A percentile compares a stretch with the other conserved stretches of the same genome.
Evolutionary conservation across 345 rosid species (phyloP).

Genomic region (Arabidopsis suecica): DNA sequence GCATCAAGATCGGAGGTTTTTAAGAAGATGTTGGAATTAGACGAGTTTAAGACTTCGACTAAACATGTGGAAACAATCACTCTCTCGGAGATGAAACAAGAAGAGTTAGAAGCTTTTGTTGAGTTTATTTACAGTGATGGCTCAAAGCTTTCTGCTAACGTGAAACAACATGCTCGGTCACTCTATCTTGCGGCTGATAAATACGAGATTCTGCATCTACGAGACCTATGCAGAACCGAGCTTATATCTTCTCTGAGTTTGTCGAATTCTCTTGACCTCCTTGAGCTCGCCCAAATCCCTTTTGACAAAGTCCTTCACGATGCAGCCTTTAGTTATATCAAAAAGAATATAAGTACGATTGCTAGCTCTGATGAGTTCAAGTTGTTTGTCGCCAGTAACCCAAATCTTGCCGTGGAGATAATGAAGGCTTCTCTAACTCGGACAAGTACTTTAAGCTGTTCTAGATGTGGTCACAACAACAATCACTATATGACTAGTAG

Average conservation of each 20-base stretch:
- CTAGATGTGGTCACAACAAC: neutral
- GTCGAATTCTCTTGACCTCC: neutral
- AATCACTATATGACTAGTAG: too few species aligned
- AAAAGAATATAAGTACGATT: neutral
- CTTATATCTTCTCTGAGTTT: neutral
- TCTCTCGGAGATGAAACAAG: neutral
- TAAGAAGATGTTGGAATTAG: neutral
- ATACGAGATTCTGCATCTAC: neutral
- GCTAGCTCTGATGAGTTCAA: neutral
- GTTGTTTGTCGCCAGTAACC: neutral
- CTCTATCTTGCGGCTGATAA: neutral
- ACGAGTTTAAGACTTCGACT: neutral
- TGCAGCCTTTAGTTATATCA: neutral
- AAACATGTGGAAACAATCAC: neutral
- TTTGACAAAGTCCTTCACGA: neutral
- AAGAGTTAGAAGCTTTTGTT: neutral
- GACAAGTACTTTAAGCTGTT: neutral
- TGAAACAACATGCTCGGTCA: neutral
- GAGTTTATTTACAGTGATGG: neutral
- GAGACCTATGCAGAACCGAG: neutral
- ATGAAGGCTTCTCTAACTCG: neutral
- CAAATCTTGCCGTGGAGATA: conserved; percentile 1
- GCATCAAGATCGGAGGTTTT: neutral
- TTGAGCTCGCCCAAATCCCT: neutral
- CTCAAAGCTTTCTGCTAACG: neutral